A percentile compares a stretch with the other conserved stretches of the same genome.
These are phyloP conservation scores for Diaporthe eres DNA, from an alignment of 2,329 filamentous ascomycete genomes.

Conservation along the genomic window DNA sequence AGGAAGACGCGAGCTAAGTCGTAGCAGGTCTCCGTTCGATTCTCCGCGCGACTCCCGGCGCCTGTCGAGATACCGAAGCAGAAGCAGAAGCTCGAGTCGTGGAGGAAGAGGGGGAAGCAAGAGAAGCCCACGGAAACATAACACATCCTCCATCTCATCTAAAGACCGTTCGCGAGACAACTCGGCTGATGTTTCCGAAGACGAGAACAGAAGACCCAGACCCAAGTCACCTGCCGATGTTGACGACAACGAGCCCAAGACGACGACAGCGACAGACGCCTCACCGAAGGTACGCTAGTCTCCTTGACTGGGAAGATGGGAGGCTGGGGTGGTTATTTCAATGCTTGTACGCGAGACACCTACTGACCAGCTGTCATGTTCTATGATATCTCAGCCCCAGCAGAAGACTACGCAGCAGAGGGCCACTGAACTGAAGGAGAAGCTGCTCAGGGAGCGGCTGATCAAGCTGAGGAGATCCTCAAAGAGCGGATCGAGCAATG, in stretches of 20 bases:
- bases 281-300: conserved; percentile 49
- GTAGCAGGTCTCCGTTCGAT: conserved; percentile 43
- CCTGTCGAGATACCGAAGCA: conserved; percentile 41
- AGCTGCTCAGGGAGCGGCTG: conserved; percentile 66
- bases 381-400: conserved; percentile 43
- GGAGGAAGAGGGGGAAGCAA: conserved; percentile 41
- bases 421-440: conserved; percentile 63
- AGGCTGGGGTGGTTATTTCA: conserved; percentile 51
- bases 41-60: conserved; percentile 40
- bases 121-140: conserved; percentile 57
- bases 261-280: conserved; percentile 40
- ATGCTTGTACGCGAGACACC: conserved; percentile 44
- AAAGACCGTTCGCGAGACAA: conserved; percentile 64
- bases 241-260: conserved; percentile 45
- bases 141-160: conserved; percentile 67
- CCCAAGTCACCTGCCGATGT: conserved; percentile 51
- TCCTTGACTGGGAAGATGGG: conserved; percentile 49
- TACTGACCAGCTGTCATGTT: conserved; percentile 48
- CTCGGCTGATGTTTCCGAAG: conserved; percentile 70
- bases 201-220: conserved; percentile 56
- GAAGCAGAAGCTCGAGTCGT: conserved; percentile 41
- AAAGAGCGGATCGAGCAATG: conserved; percentile 56
- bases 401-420: conserved; percentile 55
- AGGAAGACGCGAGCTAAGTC: conserved; percentile 41
- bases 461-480: conserved; percentile 67